Evolutionary conservation across 2,329 filamentous ascomycete genomes (phyloP), one percentile per base, ranked within the genome.

Genomic region (Fusarium sp.): DNA sequence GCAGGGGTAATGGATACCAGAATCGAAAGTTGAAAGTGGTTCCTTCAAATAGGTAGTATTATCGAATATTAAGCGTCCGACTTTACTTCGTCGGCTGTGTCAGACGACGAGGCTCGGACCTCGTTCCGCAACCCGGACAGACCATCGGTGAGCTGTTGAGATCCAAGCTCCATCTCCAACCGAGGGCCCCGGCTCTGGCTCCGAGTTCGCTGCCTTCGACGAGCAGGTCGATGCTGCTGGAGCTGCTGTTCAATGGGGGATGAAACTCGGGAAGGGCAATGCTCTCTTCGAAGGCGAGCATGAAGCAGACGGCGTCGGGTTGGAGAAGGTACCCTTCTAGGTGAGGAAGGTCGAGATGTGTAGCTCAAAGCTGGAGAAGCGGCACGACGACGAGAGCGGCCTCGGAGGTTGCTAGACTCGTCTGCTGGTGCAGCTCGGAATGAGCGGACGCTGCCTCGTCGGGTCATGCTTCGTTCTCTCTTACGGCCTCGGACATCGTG

Each of bases 391-490:
- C 80, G 81, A 55, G 81, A 82, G 43, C 81, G 79, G 44, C 81
- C 81, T 55, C 81, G 79, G 30, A 83, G 77, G 9, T 80, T 83
- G 79, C 81, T 83, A 20, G 81, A 82, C 54, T 83, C 81, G 32
- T 83, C 81, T 8, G 80, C 68, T 25, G 74, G 73, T 15, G 74
- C 68, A 45, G 68, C 70, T 34, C 79, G 79, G 46, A 79, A 73
- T 46, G 77, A 70, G 53, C 77, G 76, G 54, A 78, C 71, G 59
- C 72, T 75, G 56, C 76, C 66, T 40, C 80, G 77, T 38, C 80
- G 77, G 45, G 77, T 80, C 38, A 77, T 76, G 73, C 80, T 82
- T 61, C 81, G 79, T 62, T 81, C 79, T 66, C 81, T 77, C 71
- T 79, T 83, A 64, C 81, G 81, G 30, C 81, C 81, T 62, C 81